These are phyloP conservation scores for Tolypocladium nubicola DNA, from an alignment of 2,329 filamentous ascomycete genomes.

Conservation along the genomic window DNA sequence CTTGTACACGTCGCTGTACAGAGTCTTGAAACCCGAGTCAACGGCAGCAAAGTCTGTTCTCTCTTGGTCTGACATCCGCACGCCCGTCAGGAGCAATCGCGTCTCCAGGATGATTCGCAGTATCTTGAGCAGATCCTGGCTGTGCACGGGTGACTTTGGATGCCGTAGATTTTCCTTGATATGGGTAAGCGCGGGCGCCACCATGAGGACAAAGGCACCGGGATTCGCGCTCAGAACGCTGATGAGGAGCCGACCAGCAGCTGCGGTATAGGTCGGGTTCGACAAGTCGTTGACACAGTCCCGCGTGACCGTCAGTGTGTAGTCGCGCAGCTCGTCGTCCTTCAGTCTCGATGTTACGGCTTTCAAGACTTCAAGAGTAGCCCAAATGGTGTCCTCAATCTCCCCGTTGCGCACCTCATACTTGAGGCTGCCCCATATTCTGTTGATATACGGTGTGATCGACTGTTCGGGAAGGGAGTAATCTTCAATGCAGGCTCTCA, in stretches of 20 bases:
- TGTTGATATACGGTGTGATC: conserved; percentile 35
- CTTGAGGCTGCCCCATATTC: conserved; percentile 50
- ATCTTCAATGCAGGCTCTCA: conserved; percentile 39
- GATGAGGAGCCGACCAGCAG: conserved; percentile 41
- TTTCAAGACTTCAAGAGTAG: conserved; percentile 43
- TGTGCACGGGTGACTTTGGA: conserved; percentile 38
- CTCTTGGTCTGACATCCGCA: conserved; percentile 22
- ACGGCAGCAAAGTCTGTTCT: conserved; percentile 25
- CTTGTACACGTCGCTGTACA: conserved; percentile 34
- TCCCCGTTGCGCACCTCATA: conserved; percentile 54
- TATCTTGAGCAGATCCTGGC: conserved; percentile 39
- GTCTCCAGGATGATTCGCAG: conserved; percentile 40
- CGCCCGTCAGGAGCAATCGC: conserved; percentile 26
- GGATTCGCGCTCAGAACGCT: conserved; percentile 38
- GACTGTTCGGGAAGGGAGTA: conserved; percentile 36
- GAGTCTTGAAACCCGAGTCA: conserved; percentile 25
- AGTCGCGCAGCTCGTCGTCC: conserved; percentile 32
- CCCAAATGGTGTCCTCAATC: conserved; percentile 44
- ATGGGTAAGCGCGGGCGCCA: conserved; percentile 34
- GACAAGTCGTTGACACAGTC: conserved; percentile 44
- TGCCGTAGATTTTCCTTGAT: conserved; percentile 40
- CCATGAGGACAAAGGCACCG: conserved; percentile 36
- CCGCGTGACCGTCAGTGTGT: conserved; percentile 36
- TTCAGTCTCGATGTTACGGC: conserved; percentile 35
- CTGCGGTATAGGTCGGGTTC: conserved; percentile 39